Conservation (phyloP, 2,329 filamentous ascomycete genomes). For the Fusarium sp. region DNA sequence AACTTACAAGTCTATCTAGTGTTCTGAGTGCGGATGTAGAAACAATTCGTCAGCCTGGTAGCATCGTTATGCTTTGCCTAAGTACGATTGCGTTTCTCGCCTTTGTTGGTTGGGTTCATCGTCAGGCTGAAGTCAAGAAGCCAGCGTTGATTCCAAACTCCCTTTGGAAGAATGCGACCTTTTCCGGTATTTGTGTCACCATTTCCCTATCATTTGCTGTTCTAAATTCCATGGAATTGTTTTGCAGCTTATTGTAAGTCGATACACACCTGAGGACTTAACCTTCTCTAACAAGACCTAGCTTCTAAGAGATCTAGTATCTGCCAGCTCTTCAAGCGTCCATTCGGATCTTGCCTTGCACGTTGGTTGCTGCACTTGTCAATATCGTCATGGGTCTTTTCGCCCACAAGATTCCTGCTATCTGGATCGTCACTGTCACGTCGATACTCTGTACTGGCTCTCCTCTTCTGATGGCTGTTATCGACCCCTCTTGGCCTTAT, state of each 20-base stretch:
- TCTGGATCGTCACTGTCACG: conserved; percentile 53
- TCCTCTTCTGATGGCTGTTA: conserved; percentile 67
- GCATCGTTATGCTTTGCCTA: conserved; percentile 39
- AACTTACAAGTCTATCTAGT: neutral
- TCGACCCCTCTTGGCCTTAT: conserved; percentile 59
- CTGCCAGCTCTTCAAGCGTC: conserved; percentile 57
- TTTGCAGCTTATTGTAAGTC: conserved; percentile 59
- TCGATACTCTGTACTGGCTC: conserved; percentile 57
- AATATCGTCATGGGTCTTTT: conserved; percentile 57
- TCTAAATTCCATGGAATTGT: conserved; percentile 58
- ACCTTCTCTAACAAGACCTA: neutral
- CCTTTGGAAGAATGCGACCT: conserved; percentile 66
- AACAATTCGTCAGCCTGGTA: conserved; percentile 40
- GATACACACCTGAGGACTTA: no score
- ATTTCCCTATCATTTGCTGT: conserved; percentile 58
- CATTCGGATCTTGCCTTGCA: conserved; percentile 56
- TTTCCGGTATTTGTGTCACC: conserved; percentile 59
- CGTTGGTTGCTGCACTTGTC: conserved; percentile 57
- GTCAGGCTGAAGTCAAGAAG: conserved; percentile 47
- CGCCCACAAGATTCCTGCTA: conserved; percentile 53
- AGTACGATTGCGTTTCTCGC: conserved; percentile 51
- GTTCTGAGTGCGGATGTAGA: neutral
- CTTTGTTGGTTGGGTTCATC: conserved; percentile 65
- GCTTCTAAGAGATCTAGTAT: conserved; percentile 53
- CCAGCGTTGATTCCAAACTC: conserved; percentile 63